Percentiles rank a stretch among this genome's conserved stretches.
phyloP scores from a whole-genome alignment of 2,329 filamentous ascomycete species.

The Mycosphaerella sp. region DNA sequence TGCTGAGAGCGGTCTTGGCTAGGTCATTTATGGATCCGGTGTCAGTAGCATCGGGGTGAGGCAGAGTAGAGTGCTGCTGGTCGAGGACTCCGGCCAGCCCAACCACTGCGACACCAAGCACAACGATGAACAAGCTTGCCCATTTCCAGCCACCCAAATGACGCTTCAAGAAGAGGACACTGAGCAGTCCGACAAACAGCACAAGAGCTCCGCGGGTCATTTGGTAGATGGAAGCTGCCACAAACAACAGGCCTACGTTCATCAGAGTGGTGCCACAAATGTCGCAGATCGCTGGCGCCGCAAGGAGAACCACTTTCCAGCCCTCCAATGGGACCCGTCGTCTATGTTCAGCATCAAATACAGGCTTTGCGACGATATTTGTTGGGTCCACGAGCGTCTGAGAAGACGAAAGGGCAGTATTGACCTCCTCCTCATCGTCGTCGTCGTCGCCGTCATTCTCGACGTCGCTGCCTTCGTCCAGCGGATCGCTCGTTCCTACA shows the following conservation, averaged over 20 bases:
- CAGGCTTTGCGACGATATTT: constrained; percentile 47
- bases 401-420: constrained; percentile 38
- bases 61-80: constrained; percentile 50
- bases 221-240: constrained; percentile 94
- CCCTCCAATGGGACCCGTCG: constrained; percentile 58
- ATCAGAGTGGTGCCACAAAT: constrained; percentile 94
- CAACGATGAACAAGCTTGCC: constrained; percentile 79
- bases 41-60: constrained; percentile 31
- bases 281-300: constrained; percentile 84
- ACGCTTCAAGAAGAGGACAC: constrained; percentile 79
- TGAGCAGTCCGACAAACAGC: constrained; percentile 92
- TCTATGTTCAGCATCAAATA: constrained; percentile 38
- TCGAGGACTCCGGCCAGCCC: constrained; percentile 82
- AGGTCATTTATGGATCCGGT: constrained; percentile 16
- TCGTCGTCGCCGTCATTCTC: constrained; percentile 34
- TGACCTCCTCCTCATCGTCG: constrained; percentile 37
- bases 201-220: constrained; percentile 96
- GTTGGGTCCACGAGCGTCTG: constrained; percentile 36
- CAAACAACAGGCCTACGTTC: constrained; percentile 91
- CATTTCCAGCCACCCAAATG: constrained; percentile 85
- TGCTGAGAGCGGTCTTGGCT: constrained; percentile 12
- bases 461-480: constrained; percentile 32
- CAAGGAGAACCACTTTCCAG: constrained; percentile 65
- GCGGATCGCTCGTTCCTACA: constrained; percentile 25
- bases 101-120: constrained; percentile 80